Base-by-base conservation (phyloP, 805 yeast species). In the Kodamaea leandrae region DNA sequence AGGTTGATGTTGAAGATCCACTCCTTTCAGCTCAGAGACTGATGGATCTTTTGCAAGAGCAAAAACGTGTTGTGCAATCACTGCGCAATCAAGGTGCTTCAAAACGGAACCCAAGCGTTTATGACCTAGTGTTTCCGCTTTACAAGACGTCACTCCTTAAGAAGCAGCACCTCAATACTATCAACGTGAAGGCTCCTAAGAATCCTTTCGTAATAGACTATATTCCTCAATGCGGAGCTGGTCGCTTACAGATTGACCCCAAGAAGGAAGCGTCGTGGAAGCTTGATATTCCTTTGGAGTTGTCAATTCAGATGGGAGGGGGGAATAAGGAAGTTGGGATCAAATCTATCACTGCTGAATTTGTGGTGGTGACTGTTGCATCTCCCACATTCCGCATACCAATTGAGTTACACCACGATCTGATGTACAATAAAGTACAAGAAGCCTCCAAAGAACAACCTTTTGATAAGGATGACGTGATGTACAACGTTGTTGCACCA, bases 351-450 rank as follows among this genome's bases (percentile, higher is more conserved):
- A 24, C 32, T 2, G 57, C 60, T 2, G 71, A 65, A 28, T 52
- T 68, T 19, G 58, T 58, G 3, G 69, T 57, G 1, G 37, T 60
- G 23, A 61, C 71, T 14, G 9, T 18, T 13, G 50, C 57, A 32
- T 61, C 72, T 2, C 53, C 57, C 9, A 55, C 59, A 35, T 47
- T 50, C 19, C 63, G 68, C 2, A 63, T 68, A 8, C 72, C 74
- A 2, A 40, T 68, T 5, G 74, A 67, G 49, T 42, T 68, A 18
- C 55, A 58, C 41, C 70, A 66, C 45, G 69, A 62, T 30, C 51
- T 62, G 13, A 46, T 68, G 1, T 64, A 57, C 46, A 53, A 53
- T 36, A 60, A 52, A 23, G 12, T 23, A 3, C 19, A 4, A 3
- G 14, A 24, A 9, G 27, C 29, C 6, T 9, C n/a, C 3, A 34